Evolutionary conservation across 2,329 filamentous ascomycete species (phyloP), one percentile per base, ranked within the genome.

Genomic region (Beauveria scarabaeidicola): DNA sequence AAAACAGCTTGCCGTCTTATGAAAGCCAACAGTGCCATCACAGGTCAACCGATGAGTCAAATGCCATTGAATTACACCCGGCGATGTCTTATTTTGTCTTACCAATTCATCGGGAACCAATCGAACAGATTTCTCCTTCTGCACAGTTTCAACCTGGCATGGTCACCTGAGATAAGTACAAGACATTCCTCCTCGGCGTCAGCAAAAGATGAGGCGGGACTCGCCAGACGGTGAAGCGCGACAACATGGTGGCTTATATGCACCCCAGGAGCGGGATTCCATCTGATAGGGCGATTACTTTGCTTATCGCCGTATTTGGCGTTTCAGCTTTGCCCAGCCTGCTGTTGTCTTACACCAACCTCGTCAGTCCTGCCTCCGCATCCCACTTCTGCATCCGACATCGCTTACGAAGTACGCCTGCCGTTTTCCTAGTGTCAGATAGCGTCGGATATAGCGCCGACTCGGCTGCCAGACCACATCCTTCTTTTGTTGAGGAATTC

Each of bases 321-420:
- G 54, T 57, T 57, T 57, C 54, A 48, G 43, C 32, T 48, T 21
- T 13, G 10, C 43, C 41, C 27, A 17, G 27, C 7, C 32, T 46
- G 54, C 21, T 43, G 23, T 11, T 36, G 55, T 51, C 44, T 58
- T 58, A 58, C 46, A 50, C 53, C 44, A 48, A 29, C 25, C 44
- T 57, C 44, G 32, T 57, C 44, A 50, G 27, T 57, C 46, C 47
- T 38, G 55, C 47, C 51, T 51, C 25, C 47, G 55, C 55, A 54
- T 58, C 47, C 38, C 46, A 25, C 38, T 29, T 51, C 36, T 58
- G 47, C 55, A 58, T 58, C 55, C 55, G 55, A 58, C 55, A 58
- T 58, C 55, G 55, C 55, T 52, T 58, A 58, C 32, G 1, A 36
- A 36, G 32, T 13, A 36, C 47, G 47, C 46, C n/a, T 58, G 47